A percentile compares a stretch with the other conserved stretches of the same genome.
Conservation (phyloP, 2,329 filamentous ascomycete species). For the Biscogniauxia mediterranea region DNA sequence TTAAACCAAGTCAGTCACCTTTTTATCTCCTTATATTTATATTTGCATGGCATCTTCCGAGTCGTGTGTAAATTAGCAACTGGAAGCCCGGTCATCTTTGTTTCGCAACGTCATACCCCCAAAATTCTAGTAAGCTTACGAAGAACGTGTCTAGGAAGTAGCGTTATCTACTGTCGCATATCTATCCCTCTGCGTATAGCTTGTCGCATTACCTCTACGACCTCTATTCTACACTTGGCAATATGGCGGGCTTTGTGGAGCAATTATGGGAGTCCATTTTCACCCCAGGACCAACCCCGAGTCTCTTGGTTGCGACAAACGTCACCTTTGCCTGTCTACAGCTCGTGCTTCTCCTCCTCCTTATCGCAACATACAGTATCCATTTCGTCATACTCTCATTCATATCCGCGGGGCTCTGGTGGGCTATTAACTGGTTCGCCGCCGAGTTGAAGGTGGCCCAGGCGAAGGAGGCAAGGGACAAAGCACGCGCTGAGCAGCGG, state of each 20-base stretch:
- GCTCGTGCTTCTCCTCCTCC: slow-evolving; percentile 69
- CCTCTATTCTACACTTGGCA: slow-evolving; percentile 6
- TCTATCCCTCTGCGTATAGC: slow-evolving; percentile 6
- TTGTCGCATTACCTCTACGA: slow-evolving; percentile 21
- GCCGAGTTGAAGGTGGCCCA: slow-evolving; percentile 55
- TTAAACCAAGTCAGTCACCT: slow-evolving; percentile 11
- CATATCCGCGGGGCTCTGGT: slow-evolving; percentile 83
- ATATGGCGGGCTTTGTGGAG: slow-evolving; percentile 63
- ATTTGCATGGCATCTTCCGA: background rate
- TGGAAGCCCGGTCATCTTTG: background rate
- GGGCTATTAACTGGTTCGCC: slow-evolving; percentile 96
- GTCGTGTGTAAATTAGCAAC: background rate
- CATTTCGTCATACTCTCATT: slow-evolving; percentile 83
- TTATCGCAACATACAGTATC: slow-evolving; percentile 79
- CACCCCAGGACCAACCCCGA: slow-evolving; percentile 84
- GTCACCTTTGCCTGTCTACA: slow-evolving; percentile 84
- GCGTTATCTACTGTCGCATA: slow-evolving; percentile 21
- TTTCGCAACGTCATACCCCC: background rate
- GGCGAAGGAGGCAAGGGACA: slow-evolving; percentile 41
- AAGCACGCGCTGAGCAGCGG: slow-evolving; percentile 38
- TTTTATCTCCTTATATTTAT: slow-evolving; percentile 1
- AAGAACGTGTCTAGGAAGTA: slow-evolving; percentile 1
- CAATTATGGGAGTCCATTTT: slow-evolving; percentile 92
- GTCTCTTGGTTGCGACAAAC: slow-evolving; percentile 87
- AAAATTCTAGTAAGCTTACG: slow-evolving; percentile 1